Base-by-base conservation (phyloP, 306 rosid species). In the Cicer judaicum region DNA sequence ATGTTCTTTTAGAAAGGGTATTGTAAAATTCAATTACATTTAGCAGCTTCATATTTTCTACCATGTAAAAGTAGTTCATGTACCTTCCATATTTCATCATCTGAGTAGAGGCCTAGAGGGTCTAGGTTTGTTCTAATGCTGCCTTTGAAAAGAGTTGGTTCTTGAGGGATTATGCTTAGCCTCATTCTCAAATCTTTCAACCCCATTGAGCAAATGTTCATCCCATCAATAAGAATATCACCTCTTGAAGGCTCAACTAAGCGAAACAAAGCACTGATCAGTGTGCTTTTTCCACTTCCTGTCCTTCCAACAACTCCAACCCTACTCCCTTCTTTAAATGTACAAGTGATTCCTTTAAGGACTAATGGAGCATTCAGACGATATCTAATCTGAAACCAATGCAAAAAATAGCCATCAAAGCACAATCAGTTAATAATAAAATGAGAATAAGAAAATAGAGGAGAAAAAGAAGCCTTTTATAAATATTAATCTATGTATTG, bases 281-380 rank as follows among this genome's bases (percentile, higher is more conserved):
- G 88, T 6, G 94, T 90, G 0, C 89, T 90, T 84, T 90, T 92
- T 5, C 96, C 91, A 15, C 96, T 86, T 83, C 96, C 98, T 5
- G 98, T 92, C 61, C 94, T 88, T 83, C 94, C 98, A 41, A 90
- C 94, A 70, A 92, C 94, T 78, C 98, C 90, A 5, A 90, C 96
- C 78, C 85, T 83, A 14, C 68, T 83, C 60, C 94, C 91, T 82
- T 88, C 92, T 42, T 70, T 59, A 75, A 90, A 85, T 8, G 88
- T 86, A 81, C 98, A 92, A 36, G 87, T 84, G 48, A 92, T 87
- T 41, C 93, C 91, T 81, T 83, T 88, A 18, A 92, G 92, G 67
- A 92, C 87, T 41, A 85, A 19, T 1, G 92, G 96, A 65, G 90
- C 75, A 73, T 85, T 90, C 9, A 88, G 87, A 47, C 87, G 92